phyloP scores from a whole-genome alignment of 345 rosid species.

The Cardamine resedifolia region DNA sequence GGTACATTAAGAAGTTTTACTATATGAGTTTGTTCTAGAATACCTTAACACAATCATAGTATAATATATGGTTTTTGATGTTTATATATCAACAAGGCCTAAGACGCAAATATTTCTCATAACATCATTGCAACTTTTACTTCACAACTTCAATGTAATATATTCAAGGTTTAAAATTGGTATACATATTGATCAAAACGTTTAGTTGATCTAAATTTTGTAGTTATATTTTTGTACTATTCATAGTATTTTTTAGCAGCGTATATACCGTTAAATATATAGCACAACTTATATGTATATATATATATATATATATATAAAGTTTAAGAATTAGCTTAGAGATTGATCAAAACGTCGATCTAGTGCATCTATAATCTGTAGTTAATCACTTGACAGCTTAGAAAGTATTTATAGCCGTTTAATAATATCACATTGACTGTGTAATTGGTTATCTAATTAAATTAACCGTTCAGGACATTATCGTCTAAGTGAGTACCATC shows the following conservation, averaged over 20 bases:
- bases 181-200: conserved; percentile 1
- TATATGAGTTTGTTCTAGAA: not conserved
- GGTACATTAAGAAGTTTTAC: not conserved
- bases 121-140: not conserved
- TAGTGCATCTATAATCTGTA: not conserved
- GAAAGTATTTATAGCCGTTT: not conserved
- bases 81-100: not conserved
- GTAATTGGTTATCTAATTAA: not conserved
- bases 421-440: not conserved
- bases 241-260: not conserved
- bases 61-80: conserved; percentile 4
- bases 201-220: not conserved
- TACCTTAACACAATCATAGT: not conserved
- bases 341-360: not conserved
- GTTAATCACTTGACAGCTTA: not conserved
- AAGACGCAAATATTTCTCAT: not conserved
- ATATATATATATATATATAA: not conserved
- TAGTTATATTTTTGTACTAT: not conserved
- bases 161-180: not conserved
- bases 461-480: not conserved
- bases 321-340: not conserved
- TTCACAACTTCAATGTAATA: not conserved
- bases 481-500: not conserved
- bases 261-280: not conserved
- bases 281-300: not conserved